phyloP scores from a whole-genome alignment of 768 basidiomycete genomes.

The Rhizopogon salebrosus region DNA sequence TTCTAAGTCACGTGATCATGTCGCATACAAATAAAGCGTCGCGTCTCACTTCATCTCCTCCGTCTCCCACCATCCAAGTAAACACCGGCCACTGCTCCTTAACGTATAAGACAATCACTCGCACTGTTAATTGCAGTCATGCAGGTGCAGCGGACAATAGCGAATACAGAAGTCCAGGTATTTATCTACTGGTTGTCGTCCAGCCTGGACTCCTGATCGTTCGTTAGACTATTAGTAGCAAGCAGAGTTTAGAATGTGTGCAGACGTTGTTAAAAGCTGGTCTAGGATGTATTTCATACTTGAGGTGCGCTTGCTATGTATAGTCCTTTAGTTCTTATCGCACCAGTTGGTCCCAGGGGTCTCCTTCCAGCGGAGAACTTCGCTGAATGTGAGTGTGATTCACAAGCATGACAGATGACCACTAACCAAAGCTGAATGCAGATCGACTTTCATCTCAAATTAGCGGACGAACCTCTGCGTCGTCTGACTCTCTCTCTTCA shows the following conservation, averaged over 20 bases:
- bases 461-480: slow-evolving; percentile 24
- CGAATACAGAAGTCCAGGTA: slow-evolving; percentile 22
- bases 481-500: slow-evolving; percentile 33
- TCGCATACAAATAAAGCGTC: slow-evolving; percentile 9
- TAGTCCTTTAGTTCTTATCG: background rate
- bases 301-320: slow-evolving; percentile 41
- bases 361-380: slow-evolving; percentile 79
- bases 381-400: slow-evolving; percentile 43
- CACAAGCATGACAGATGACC: background rate
- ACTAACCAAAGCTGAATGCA: background rate
- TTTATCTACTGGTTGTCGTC: background rate
- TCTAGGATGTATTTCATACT: slow-evolving; percentile 70
- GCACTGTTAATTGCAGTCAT: slow-evolving; percentile 3
- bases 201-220: slow-evolving; percentile 5
- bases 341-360: slow-evolving; percentile 40
- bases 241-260: slow-evolving; percentile 64
- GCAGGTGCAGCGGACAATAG: slow-evolving; percentile 19
- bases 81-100: background rate
- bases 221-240: slow-evolving; percentile 41
- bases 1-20: slow-evolving; percentile 16
- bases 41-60: slow-evolving; percentile 6
- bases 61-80: background rate
- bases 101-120: background rate
- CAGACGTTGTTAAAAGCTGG: slow-evolving; percentile 71
- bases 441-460: slow-evolving; percentile 26